Conservation (phyloP, 1,139 yeast species). For the Meyerozyma athensensis region DNA sequence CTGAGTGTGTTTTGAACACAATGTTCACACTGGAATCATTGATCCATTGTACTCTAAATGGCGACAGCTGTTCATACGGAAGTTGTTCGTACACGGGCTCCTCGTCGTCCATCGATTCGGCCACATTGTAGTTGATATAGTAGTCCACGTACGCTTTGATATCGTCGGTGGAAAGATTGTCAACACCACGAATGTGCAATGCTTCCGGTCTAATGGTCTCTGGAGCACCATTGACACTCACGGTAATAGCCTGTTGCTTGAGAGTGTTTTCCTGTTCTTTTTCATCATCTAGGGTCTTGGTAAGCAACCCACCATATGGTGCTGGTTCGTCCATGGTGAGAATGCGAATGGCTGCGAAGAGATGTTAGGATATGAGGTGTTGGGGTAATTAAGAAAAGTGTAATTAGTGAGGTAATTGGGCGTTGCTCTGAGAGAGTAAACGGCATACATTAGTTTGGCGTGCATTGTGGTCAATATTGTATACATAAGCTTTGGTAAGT, state of each 20-base stretch:
- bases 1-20: constrained; percentile 45
- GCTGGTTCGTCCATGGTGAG: constrained; percentile 28
- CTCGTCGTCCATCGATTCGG: constrained; percentile 11
- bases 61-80: constrained; percentile 25
- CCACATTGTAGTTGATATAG: constrained; percentile 35
- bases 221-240: constrained; percentile 27
- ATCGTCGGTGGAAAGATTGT: constrained; percentile 60
- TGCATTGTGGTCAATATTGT: too few species aligned
- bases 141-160: constrained; percentile 52
- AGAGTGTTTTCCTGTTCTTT: constrained; percentile 28
- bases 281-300: constrained; percentile 37
- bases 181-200: constrained; percentile 58
- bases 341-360: neutral
- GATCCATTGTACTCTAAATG: constrained; percentile 62
- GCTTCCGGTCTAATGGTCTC: constrained; percentile 45
- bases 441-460: too few species aligned
- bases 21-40: constrained; percentile 58
- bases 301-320: constrained; percentile 43
- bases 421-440: too few species aligned
- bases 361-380: too few species aligned
- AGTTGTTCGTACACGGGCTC: constrained; percentile 20
- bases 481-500: too few species aligned
- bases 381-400: too few species aligned
- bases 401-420: too few species aligned
- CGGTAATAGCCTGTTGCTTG: constrained; percentile 31